These are phyloP conservation scores for Diaporthe helianthi DNA, from an alignment of 2,329 filamentous ascomycete species.

Conservation along the genomic window DNA sequence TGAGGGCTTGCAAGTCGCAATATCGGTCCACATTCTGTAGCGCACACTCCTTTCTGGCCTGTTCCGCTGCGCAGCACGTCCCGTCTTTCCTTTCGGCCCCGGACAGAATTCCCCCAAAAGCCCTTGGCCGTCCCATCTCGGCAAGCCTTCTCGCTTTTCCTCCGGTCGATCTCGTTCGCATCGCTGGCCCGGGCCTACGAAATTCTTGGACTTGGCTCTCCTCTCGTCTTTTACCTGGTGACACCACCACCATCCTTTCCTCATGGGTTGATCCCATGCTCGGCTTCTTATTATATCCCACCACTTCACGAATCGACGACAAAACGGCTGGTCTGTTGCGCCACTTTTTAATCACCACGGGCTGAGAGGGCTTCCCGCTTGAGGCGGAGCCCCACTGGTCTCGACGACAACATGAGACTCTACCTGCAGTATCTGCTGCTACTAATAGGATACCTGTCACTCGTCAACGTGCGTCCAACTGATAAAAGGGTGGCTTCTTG, in stretches of 20 bases:
- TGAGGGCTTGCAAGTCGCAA: constrained; percentile 29
- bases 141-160: not conserved
- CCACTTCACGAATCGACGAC: constrained; percentile 8
- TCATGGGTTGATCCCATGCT: constrained; percentile 20
- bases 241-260: constrained; percentile 21
- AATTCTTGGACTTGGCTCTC: constrained; percentile 31
- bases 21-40: constrained; percentile 22
- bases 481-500: not conserved
- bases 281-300: not conserved
- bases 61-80: constrained; percentile 5
- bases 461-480: constrained; percentile 27
- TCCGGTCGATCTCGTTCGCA: constrained; percentile 29
- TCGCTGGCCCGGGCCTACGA: constrained; percentile 25
- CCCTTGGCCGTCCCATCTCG: constrained; percentile 29
- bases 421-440: constrained; percentile 24
- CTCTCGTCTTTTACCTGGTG: constrained; percentile 27
- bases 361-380: constrained; percentile 5
- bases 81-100: not conserved
- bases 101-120: constrained; percentile 10
- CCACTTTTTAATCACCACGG: constrained; percentile 20
- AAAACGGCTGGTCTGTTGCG: constrained; percentile 35
- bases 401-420: constrained; percentile 31
- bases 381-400: constrained; percentile 22
- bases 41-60: not conserved
- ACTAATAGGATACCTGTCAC: constrained; percentile 30